Evolutionary conservation across 2,329 filamentous ascomycete species (phyloP), one percentile per base, ranked within the genome.

Genomic region (Clonostachys solani): DNA sequence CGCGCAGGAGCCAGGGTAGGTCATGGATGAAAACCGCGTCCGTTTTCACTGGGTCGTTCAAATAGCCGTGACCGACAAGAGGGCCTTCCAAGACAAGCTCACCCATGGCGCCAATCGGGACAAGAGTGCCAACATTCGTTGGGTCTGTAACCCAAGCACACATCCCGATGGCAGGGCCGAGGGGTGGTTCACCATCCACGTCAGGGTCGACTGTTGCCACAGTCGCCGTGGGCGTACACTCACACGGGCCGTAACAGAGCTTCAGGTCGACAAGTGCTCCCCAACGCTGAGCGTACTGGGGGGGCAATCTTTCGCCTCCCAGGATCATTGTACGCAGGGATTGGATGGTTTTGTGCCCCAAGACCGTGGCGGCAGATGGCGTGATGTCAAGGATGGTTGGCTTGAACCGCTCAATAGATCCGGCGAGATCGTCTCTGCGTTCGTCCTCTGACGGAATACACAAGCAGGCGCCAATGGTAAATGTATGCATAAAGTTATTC

Each of bases 171-270:
- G 35, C 43, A 8, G 42, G 33, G 3, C 54, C 52, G 33, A 57
- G 51, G 29, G 41, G 18, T 15, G 15, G 45, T 36, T 42, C 16
- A 36, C 33, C 0, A 73, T 68, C 3, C 74, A n/a, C 36, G 10
- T n/a, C 74, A 40, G 64, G 67, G 6, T 76, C 76, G 35, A 80
- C 77, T 40, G 15, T 38, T 10, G 36, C 15, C 10, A 18, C 15
- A n/a, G 36, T 38, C 36, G 15, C 36, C 17, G 36, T n/a, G 36
- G 15, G 15, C 36, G 36, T 38, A 49, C 72, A 75, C 52, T 75
- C 73, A 1, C 67, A 71, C 1, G 73, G 72, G 0, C 73, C 72
- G 43, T 74, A 75, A 1, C 64, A 67, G 44, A 72, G 73, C 40
- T 66, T 69, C 67, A 74, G 35, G 12, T 49, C 36, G 36, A 38